Evolutionary conservation across 2,329 filamentous ascomycete genomes (phyloP).

Genomic region (Neonectria sp.): DNA sequence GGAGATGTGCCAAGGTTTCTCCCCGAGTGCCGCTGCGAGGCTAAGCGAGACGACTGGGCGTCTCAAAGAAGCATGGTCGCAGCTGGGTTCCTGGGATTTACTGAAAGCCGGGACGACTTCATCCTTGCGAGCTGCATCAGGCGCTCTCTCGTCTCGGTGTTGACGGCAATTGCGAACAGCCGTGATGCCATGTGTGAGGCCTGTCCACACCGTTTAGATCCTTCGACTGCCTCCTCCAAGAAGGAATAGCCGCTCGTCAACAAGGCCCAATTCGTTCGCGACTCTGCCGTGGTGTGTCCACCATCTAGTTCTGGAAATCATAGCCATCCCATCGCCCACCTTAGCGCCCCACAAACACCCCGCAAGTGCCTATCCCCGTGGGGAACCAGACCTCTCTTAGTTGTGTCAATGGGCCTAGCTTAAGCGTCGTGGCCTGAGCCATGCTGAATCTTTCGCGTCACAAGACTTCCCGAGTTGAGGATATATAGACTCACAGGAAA

Average conservation of each 20-base stretch:
- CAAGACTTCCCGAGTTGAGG: background rate
- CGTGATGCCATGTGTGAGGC: no score
- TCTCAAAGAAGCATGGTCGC: no score
- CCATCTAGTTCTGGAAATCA: conserved; percentile 20
- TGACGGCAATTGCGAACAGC: no score
- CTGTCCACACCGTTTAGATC: no score
- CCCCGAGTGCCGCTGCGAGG: conserved; percentile 30
- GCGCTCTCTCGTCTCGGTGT: no score
- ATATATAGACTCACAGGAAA: conserved; percentile 4
- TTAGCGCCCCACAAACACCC: conserved; percentile 19
- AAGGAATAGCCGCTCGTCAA: conserved; percentile 14
- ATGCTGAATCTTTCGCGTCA: conserved; percentile 15
- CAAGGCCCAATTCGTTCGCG: background rate
- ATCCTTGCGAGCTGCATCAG: no score
- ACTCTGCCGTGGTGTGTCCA: background rate
- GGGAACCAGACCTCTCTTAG: conserved; percentile 12
- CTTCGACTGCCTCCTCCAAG: background rate
- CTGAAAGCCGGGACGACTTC: no score
- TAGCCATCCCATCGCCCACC: conserved; percentile 14
- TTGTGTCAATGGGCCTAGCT: conserved; percentile 9
- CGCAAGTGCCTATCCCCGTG: conserved; percentile 16
- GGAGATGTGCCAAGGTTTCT: conserved; percentile 28
- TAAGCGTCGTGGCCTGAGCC: conserved; percentile 16
- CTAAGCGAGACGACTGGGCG: background rate
- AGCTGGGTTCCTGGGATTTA: no score